phyloP scores from a whole-genome alignment of 2,329 filamentous ascomycete species.

The Aspergillus bombycis region DNA sequence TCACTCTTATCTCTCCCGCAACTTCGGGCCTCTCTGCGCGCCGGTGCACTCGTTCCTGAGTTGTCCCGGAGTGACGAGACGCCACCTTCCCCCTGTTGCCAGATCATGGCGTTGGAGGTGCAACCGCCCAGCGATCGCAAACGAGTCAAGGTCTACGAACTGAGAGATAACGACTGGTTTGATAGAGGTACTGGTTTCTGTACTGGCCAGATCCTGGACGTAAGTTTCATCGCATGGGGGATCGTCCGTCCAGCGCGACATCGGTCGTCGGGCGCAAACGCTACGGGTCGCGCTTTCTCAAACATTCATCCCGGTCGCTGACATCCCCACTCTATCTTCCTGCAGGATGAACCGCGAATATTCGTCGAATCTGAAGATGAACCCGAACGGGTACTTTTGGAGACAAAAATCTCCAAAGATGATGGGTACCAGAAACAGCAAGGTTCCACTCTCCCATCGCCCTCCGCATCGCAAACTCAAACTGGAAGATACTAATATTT shows the following conservation, averaged over 20 bases:
- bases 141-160: constrained; percentile 97
- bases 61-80: constrained; percentile 44
- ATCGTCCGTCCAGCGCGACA: constrained; percentile 18
- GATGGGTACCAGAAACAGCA: constrained; percentile 99
- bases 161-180: constrained; percentile 99
- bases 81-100: constrained; percentile 34
- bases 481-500: constrained; percentile 22
- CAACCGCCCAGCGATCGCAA: constrained; percentile 55
- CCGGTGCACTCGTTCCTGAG: constrained; percentile 40
- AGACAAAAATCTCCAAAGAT: constrained; percentile 88
- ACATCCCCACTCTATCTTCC: constrained; percentile 8
- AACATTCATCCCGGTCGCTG: constrained; percentile 15
- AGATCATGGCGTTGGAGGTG: constrained; percentile 52
- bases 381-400: constrained; percentile 77
- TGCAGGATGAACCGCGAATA: constrained; percentile 80
- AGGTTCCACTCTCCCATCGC: constrained; percentile 58
- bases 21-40: constrained; percentile 33
- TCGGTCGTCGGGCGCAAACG: constrained; percentile 23
- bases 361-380: constrained; percentile 93
- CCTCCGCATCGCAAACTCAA: constrained; percentile 15
- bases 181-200: constrained; percentile 97
- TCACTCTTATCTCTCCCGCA: constrained; percentile 17
- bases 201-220: constrained; percentile 72
- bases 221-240: constrained; percentile 52
- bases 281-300: constrained; percentile 19